Percentiles rank a stretch among this genome's conserved stretches.
These are phyloP conservation scores for Daldinia vernicosa DNA, from an alignment of 495 filamentous ascomycete species.

Conservation along the genomic window DNA sequence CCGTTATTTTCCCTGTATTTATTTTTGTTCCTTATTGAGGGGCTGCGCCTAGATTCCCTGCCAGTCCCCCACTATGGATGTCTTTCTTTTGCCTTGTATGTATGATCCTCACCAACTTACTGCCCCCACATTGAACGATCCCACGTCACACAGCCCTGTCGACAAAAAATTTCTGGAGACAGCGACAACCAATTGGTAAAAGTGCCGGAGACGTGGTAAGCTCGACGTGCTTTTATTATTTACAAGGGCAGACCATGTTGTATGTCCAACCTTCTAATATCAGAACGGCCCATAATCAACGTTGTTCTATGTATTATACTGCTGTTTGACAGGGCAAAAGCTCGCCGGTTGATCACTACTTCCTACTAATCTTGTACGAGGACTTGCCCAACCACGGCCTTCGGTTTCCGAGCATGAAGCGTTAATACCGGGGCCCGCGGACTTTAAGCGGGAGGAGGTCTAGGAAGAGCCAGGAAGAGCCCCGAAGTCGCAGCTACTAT, in stretches of 20 bases:
- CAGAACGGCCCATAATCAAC: constrained; percentile 32
- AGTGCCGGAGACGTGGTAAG: constrained; percentile 27
- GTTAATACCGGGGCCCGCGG: constrained; percentile 15
- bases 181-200: constrained; percentile 20
- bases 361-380: constrained; percentile 5
- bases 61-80: constrained; percentile 27
- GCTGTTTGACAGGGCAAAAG: constrained; percentile 20
- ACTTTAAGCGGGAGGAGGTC: constrained; percentile 28
- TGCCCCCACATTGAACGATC: constrained; percentile 38
- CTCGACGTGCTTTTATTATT: constrained; percentile 30
- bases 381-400: background rate
- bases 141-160: constrained; percentile 38
- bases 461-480: constrained; percentile 10
- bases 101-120: constrained; percentile 23
- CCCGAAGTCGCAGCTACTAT: constrained; percentile 20
- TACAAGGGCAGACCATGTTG: constrained; percentile 18
- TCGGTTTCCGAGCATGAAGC: constrained; percentile 24
- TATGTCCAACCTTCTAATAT: constrained; percentile 22
- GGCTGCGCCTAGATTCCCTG: constrained; percentile 23
- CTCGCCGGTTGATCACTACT: constrained; percentile 22
- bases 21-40: constrained; percentile 35
- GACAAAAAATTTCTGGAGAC: constrained; percentile 30
- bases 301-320: constrained; percentile 13
- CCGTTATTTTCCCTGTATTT: constrained; percentile 28
- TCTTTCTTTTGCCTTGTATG: constrained; percentile 28